A percentile compares a stretch with the other conserved stretches of the same genome.
phyloP scores from a whole-genome alignment of 1,139 yeast genomes.

The Pichia sp. region DNA sequence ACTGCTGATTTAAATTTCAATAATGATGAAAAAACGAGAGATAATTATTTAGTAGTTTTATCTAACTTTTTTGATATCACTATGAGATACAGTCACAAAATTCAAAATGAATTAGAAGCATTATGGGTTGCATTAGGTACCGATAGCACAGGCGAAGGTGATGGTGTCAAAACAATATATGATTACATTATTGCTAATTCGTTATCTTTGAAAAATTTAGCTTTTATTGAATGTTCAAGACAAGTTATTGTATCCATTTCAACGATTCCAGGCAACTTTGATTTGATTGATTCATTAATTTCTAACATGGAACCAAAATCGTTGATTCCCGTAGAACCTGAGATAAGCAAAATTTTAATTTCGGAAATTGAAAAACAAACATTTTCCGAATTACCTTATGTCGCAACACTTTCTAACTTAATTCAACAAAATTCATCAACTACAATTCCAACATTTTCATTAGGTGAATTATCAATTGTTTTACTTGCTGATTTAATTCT shows the following conservation, averaged over 20 bases:
- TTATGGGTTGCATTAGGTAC: constrained; percentile 90
- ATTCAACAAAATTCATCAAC: constrained; percentile 45
- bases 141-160: constrained; percentile 52
- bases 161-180: constrained; percentile 63
- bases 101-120: constrained; percentile 86
- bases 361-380: constrained; percentile 14
- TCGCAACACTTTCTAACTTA: constrained; percentile 60
- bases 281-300: constrained; percentile 59
- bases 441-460: constrained; percentile 66
- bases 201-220: constrained; percentile 62
- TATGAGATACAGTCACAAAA: constrained; percentile 60
- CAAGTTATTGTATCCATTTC: constrained; percentile 76
- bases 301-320: constrained; percentile 71
- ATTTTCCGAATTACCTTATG: constrained; percentile 49
- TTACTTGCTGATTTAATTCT: constrained; percentile 75
- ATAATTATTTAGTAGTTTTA: constrained; percentile 69
- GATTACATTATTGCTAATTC: constrained; percentile 67
- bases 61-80: constrained; percentile 82
- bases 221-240: constrained; percentile 71
- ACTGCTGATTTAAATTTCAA: constrained; percentile 57
- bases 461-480: constrained; percentile 81
- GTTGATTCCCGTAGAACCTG: constrained; percentile 62
- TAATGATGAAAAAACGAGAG: constrained; percentile 36
- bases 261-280: constrained; percentile 50
- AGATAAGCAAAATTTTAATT: constrained; percentile 11